Base-by-base conservation (phyloP, 140 eudicot species). In the Flaveria floridana region DNA sequence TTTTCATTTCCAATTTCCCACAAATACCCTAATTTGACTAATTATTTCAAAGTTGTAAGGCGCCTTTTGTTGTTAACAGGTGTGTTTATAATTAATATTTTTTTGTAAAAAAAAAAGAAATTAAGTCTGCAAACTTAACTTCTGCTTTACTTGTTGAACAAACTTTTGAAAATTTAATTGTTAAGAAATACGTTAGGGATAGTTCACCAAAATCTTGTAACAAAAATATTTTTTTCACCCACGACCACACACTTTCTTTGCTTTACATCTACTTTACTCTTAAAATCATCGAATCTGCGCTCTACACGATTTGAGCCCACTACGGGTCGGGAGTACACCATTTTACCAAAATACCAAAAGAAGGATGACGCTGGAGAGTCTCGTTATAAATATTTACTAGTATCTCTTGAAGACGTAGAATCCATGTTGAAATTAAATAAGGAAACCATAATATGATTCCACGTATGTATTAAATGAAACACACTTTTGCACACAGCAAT, bases 361-460 rank as follows among this genome's bases (percentile, higher is more conserved):
- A 23, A 23, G 25, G 41, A 34, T 7, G 41, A 34, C 6, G 1
- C 4, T 7, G 8, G 41, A 7, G 6, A 1, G 41, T 0, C 1
- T 5, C 8, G 8, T 34, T 34, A 4, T 34, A 34, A 34, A 34
- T 34, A 41, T 42, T 39, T 15, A 23, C 48, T 26, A 59, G 6
- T 42, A 42, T 44, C 62, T 44, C 19, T 16, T 64, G 65, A 64
- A 50, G 15, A 73, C 7, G 42, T 42, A 41, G 21, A 51, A 26
- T 28, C 34, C 62, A 18, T 41, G 10, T 25, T 37, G 4, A 34
- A 68, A 15, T 20, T 21, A 68, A 53, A 21, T 71, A 78, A 39
- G 51, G 15, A 78, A 71, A 48, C 70, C 76, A 70, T 12, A 56
- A 50, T 59, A 65, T 70, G 57, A 50, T 59, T 77, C 61, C 69